Evolutionary conservation across 140 eudicot genomes (phyloP), one percentile per base, ranked within the genome.

Genomic region (Cichorium intybus): DNA sequence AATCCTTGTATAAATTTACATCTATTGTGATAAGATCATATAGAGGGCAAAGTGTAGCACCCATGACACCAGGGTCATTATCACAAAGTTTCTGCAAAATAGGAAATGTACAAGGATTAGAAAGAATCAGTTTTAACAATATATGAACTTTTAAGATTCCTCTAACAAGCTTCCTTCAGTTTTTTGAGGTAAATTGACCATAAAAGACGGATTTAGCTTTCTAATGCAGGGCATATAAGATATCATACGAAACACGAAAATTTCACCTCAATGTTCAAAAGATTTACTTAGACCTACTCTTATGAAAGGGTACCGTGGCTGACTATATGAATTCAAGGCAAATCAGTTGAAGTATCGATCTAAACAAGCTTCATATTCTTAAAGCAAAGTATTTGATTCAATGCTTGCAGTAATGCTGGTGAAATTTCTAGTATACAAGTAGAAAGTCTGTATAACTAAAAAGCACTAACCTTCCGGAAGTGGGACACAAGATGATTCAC

Each of bases 31-130:
- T 84, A 26, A 94, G 95, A 79, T 94, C 97, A 71, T 72, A 82
- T 35, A 94, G 86, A 23, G 99, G 99, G 75, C 80, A 89, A 52
- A 94, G 96, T 22, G 97, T 77, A 28, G 99, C 95, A 48, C 97
- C 99, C 99, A 94, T 94, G 62, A 94, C 99, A 56, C 97, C 97
- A 48, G 99, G 99, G 87, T 94, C 99, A 74, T 86, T 94, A 73
- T 94, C 99, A 68, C 84, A 79, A 24, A 94, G 99, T 76, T 68
- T 84, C 99, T 94, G 94, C 82, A 74, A 75, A 10, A 73, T 71
- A 37, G 45, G 3, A 55, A 52, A 72, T 18, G 56, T 16, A 34
- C 64, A 57, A 18, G 41, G 37, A 69, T 50, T 46, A 62, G 48
- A 60, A 73, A 2, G 39, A 16, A 22, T 39, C 52, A 24, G 41